Percentiles rank a stretch among this genome's conserved stretches.
These are phyloP conservation scores for Podila minutissima DNA, from an alignment of 192 early-diverging fungal genomes.

Conservation along the genomic window DNA sequence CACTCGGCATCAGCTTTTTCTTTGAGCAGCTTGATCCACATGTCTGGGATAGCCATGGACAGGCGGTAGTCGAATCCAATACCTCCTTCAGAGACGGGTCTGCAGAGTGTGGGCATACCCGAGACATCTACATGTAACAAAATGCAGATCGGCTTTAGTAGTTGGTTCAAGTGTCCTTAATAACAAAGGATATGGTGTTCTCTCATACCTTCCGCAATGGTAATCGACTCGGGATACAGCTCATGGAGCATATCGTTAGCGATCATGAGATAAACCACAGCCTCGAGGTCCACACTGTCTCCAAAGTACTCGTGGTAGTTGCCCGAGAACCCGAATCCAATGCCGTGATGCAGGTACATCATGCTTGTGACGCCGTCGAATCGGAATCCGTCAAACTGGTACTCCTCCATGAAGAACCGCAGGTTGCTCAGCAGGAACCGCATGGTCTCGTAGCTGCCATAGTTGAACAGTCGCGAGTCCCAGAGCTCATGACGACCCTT, in stretches of 20 bases:
- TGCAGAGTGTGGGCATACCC: conserved; percentile 94
- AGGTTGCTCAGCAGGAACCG: conserved; percentile 94
- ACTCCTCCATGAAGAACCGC: conserved; percentile 91
- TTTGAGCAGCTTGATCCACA: conserved; percentile 98
- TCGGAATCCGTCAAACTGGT: conserved; percentile 94
- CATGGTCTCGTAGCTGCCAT: conserved; percentile 87
- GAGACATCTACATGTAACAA: conserved; percentile 81
- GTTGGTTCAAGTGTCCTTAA: too few species aligned
- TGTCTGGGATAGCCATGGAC: conserved; percentile 95
- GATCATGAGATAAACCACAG: conserved; percentile 89
- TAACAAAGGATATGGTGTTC: background rate
- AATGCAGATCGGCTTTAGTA: background rate
- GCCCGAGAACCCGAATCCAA: conserved; percentile 90
- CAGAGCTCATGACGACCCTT: conserved; percentile 90
- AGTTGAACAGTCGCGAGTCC: conserved; percentile 95
- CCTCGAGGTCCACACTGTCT: conserved; percentile 82
- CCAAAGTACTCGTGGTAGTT: conserved; percentile 94
- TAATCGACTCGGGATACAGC: conserved; percentile 81
- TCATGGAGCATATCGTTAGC: conserved; percentile 69
- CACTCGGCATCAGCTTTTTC: conserved; percentile 89
- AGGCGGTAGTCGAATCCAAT: conserved; percentile 97
- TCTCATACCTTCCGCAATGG: conserved; percentile 86
- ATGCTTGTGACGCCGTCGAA: conserved; percentile 97
- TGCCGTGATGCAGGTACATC: conserved; percentile 94
- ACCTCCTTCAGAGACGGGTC: conserved; percentile 85